Evolutionary conservation across 1,139 yeast genomes (phyloP).

Genomic region (Pichia sp.): DNA sequence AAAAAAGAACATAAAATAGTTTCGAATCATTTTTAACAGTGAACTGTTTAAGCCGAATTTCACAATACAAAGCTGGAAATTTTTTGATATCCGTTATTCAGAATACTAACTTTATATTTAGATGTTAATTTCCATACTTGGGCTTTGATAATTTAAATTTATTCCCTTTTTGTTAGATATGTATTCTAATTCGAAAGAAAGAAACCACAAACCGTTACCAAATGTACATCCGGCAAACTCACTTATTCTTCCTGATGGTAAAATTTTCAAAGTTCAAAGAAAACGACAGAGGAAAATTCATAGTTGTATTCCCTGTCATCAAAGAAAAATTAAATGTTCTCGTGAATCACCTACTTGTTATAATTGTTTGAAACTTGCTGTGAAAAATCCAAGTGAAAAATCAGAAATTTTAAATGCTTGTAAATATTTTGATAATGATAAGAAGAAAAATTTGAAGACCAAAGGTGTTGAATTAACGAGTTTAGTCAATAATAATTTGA

Average conservation of each 20-base stretch:
- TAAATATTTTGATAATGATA: slow-evolving; percentile 50
- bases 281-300: slow-evolving; percentile 52
- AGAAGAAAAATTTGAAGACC: slow-evolving; percentile 35
- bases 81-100: too few species aligned
- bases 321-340: slow-evolving; percentile 54
- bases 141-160: neutral
- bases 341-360: slow-evolving; percentile 39
- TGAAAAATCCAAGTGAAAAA: slow-evolving; percentile 16
- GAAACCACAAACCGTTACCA: slow-evolving; percentile 15
- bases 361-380: slow-evolving; percentile 36
- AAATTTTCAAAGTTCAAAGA: slow-evolving; percentile 47
- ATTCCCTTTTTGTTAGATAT: neutral
- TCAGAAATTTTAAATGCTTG: slow-evolving; percentile 31
- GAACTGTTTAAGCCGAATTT: too few species aligned
- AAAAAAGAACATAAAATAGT: too few species aligned
- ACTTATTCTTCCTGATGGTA: slow-evolving; percentile 39
- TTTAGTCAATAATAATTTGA: too few species aligned
- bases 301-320: slow-evolving; percentile 56
- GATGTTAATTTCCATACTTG: too few species aligned
- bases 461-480: slow-evolving; percentile 13
- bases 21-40: too few species aligned
- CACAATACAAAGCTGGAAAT: too few species aligned
- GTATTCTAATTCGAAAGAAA: neutral
- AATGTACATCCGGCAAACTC: slow-evolving; percentile 28
- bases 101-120: too few species aligned